These are phyloP conservation scores for Pterocarpus santalinus DNA, from an alignment of 306 rosid species.

Conservation along the genomic window DNA sequence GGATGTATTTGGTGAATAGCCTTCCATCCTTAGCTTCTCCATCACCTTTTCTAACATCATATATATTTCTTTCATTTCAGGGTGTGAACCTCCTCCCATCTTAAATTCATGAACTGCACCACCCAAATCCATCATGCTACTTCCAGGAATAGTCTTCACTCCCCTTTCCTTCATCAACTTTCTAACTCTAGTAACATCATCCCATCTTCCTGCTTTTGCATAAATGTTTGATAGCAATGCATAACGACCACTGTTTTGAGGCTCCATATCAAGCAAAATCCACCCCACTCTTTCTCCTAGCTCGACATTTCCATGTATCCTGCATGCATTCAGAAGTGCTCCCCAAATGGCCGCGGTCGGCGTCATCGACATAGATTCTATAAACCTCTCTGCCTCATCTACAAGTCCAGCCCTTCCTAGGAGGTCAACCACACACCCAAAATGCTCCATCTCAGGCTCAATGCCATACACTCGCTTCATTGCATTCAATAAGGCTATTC, in stretches of 20 bases:
- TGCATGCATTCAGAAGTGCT: conserved; percentile 71
- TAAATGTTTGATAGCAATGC: conserved; percentile 67
- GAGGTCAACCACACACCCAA: conserved; percentile 66
- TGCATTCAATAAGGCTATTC: conserved; percentile 51
- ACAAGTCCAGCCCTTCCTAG: conserved; percentile 67
- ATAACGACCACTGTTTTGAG: conserved; percentile 67
- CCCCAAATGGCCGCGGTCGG: conserved; percentile 72
- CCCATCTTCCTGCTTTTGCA: conserved; percentile 66
- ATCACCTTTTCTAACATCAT: conserved; percentile 49
- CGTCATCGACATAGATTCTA: conserved; percentile 58
- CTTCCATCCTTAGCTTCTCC: conserved; percentile 60
- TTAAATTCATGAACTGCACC: conserved; percentile 67
- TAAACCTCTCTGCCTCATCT: conserved; percentile 62
- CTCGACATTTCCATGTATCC: conserved; percentile 60
- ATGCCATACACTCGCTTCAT: conserved; percentile 57
- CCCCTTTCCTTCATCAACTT: conserved; percentile 70
- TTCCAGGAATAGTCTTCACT: conserved; percentile 63
- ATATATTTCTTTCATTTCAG: conserved; percentile 57
- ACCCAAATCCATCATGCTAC: conserved; percentile 57
- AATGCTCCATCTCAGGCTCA: conserved; percentile 67
- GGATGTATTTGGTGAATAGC: conserved; percentile 63
- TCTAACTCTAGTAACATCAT: conserved; percentile 59
- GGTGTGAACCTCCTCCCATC: conserved; percentile 68
- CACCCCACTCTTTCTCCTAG: conserved; percentile 64
- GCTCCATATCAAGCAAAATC: conserved; percentile 64